Base-by-base conservation (phyloP, 257 asterid genomes). In the Rauvolfia tetraphylla region DNA sequence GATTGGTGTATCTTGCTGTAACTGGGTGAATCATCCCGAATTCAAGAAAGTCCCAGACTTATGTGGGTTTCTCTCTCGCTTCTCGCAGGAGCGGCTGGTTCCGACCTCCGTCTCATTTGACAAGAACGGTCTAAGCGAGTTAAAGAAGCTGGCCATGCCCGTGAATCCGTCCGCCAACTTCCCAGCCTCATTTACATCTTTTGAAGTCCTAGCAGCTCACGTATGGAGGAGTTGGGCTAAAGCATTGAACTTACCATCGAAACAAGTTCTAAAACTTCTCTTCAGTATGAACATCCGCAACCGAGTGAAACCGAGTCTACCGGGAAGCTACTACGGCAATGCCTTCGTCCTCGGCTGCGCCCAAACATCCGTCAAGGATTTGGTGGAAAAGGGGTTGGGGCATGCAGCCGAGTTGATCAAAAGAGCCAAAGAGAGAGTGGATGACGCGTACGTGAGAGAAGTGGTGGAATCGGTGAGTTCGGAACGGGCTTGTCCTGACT, bases 201-300 rank as follows among this genome's bases (percentile, higher is more conserved):
- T 91, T 25, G 97, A 91, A 69, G 92, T 82, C 6, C 75, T 91
- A 9, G 83, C 97, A 0, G 97, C 93, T 33, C 95, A 88, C 31
- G 80, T 87, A 1, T 91, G 97, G 97, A 80, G 90, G 17, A 83
- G 96, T 27, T 91, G 97, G 97, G 92, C 88, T 0, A 84, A 74
- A 51, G 77, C 95, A 5, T 23, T 91, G 5, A 86, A 80, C 41
- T 78, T 91, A n/a, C 87, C 90, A 1, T 4, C 82, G 6, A 82
- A 76, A 67, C 96, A 91, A 61, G 48, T 61, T 0, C 41, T 89
- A 7, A 89, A 89, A 73, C 85, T 91, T 22, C 80, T 89, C 0
- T 89, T 91, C 71, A 87, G 89, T 33, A 65, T 91, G 14, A 79
- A 91, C 63, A 74, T 91, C 5, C 86, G 97, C 1, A 59, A 83